These are phyloP conservation scores for Firmiana major DNA, from an alignment of 345 rosid genomes.

Conservation along the genomic window DNA sequence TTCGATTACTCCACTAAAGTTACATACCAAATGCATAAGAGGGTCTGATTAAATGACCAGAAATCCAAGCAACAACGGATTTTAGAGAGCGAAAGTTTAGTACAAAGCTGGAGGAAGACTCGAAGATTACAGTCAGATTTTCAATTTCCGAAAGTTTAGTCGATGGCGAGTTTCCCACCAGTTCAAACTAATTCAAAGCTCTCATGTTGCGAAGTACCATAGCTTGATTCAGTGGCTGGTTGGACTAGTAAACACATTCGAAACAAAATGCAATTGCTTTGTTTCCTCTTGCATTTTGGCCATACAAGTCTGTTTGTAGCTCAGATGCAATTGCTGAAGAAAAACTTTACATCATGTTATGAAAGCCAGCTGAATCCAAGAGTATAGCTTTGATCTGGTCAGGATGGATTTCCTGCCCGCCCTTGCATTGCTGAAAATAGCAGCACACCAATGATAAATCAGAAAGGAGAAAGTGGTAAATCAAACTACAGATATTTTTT, in stretches of 20 bases:
- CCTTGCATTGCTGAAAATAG: constrained; percentile 56
- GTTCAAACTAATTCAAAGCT: not conserved
- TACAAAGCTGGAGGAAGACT: not conserved
- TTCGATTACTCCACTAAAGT: too few species aligned
- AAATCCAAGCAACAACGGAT: not conserved
- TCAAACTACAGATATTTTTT: not conserved
- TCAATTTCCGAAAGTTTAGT: not conserved
- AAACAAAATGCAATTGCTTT: not conserved
- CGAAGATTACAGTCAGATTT: not conserved
- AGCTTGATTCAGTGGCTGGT: not conserved
- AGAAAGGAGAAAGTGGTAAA: not conserved
- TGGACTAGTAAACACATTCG: not conserved
- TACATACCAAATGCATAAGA: not conserved
- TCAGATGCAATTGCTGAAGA: not conserved
- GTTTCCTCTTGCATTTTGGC: not conserved
- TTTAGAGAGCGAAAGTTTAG: not conserved
- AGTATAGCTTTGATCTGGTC: constrained; percentile 71
- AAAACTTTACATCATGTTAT: constrained; percentile 29
- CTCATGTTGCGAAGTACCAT: not conserved
- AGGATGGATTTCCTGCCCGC: constrained; percentile 57
- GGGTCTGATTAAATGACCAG: not conserved
- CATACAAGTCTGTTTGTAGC: not conserved
- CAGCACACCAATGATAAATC: not conserved
- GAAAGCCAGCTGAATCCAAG: constrained; percentile 58
- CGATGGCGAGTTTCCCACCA: not conserved